Evolutionary conservation across 202 grass and related monocot genomes (phyloP), one percentile per base, ranked within the genome.

Genomic region (Cymbopogon flexuosus): DNA sequence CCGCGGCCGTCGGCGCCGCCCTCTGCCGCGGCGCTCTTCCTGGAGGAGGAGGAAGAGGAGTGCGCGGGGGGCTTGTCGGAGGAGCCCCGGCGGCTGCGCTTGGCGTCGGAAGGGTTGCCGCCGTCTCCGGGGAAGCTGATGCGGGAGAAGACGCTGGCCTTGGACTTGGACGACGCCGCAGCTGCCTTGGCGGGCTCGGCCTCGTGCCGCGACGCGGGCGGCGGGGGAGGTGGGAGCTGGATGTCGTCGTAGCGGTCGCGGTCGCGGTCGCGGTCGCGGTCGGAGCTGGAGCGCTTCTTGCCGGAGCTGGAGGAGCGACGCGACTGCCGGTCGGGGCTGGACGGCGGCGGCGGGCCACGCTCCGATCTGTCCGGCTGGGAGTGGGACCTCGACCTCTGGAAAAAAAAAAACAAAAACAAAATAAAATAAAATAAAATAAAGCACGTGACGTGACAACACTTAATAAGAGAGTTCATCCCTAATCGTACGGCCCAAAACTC

Each of bases 131-230:
- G 96, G 83, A 96, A 99, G 80, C 96, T 91, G 87, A 99, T 96
- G 76, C 96, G 90, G 43, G 92, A 91, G 83, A 96, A 96, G 61
- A 99, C 96, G 80, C 96, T 96, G 45, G 73, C 90, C 76, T 99
- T 99, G 6, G 87, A 86, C 80, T 91, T 93, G 12, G 87, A 73
- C 29, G 81, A 67, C 7, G 81, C 67, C 22, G 72, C 21, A 1
- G 76, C 24, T 2, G 75, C 83, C 52, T 84, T 79, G 8, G 27
- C 79, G 60, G 73, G 65, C 78, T 78, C 73, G 16, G 82, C 57
- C 4, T 89, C 78, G 33, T 76, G 77, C 27, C 82, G 79, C 47
- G 78, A 78, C 37, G 57, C 3, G 0, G 71, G 65, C 24, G 73
- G 84, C 19, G 87, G 83, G 9, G 67, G 79, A 49, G 76, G 85